A percentile compares a stretch with the other conserved stretches of the same genome.
phyloP scores from a whole-genome alignment of 2,329 filamentous ascomycete genomes.

The Pestalotiopsis sp. region DNA sequence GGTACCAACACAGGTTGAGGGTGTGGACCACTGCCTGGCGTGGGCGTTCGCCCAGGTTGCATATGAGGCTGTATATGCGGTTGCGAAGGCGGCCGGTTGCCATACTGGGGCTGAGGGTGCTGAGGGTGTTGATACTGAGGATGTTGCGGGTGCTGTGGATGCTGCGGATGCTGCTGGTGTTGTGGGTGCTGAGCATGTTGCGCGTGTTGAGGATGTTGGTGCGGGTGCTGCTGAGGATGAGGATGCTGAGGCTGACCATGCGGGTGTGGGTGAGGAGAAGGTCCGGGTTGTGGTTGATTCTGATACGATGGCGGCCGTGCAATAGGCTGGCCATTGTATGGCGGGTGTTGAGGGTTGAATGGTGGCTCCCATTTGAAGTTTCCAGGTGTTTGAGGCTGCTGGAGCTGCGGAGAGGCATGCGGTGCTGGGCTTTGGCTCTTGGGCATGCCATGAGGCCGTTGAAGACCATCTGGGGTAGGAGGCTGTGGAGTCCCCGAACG shows the following conservation, averaged over 20 bases:
- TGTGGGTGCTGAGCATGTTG: constrained; percentile 24
- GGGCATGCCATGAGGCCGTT: constrained; percentile 34
- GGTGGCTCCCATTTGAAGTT: constrained; percentile 45
- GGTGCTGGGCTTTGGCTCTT: constrained; percentile 34
- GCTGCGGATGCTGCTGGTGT: constrained; percentile 28
- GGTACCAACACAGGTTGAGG: constrained; percentile 32
- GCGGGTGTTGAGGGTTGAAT: constrained; percentile 38
- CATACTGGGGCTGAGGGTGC: constrained; percentile 26
- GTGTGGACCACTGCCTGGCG: constrained; percentile 30
- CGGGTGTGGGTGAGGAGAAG: constrained; percentile 19
- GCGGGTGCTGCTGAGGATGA: constrained; percentile 26
- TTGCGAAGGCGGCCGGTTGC: constrained; percentile 26
- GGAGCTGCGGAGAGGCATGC: constrained; percentile 22
- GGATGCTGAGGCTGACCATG: constrained; percentile 30
- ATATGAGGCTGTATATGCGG: constrained; percentile 15
- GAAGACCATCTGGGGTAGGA: constrained; percentile 32
- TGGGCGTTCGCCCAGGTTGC: constrained; percentile 37
- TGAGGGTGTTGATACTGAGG: constrained; percentile 28
- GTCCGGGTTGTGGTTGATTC: constrained; percentile 21
- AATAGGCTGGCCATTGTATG: constrained; percentile 21
- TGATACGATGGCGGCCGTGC: constrained; percentile 31
- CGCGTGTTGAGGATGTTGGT: constrained; percentile 24
- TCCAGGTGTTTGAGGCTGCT: constrained; percentile 31
- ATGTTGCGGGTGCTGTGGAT: constrained; percentile 23
- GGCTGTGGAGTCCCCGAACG: constrained; percentile 28